Percentiles rank a stretch among this genome's conserved stretches.
These are phyloP conservation scores for Gnomoniopsis sp. DNA, from an alignment of 2,329 filamentous ascomycete species.

Conservation along the genomic window DNA sequence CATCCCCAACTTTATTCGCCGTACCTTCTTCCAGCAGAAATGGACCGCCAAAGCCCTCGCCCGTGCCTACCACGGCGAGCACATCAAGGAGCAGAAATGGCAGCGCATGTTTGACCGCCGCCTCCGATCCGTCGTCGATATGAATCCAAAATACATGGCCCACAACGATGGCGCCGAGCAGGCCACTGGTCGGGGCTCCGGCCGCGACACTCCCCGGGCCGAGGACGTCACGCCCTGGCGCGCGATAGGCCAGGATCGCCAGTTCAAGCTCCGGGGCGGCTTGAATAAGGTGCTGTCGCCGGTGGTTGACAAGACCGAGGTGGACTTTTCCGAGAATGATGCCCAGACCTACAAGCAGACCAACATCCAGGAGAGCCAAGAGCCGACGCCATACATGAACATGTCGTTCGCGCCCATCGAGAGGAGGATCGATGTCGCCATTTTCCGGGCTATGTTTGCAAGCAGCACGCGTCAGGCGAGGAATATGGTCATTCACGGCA, in stretches of 20 bases:
- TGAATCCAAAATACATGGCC: slow-evolving; percentile 79
- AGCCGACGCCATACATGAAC: slow-evolving; percentile 83
- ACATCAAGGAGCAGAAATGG: slow-evolving; percentile 92
- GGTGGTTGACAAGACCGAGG: slow-evolving; percentile 1
- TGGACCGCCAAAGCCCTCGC: slow-evolving; percentile 84
- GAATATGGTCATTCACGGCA: slow-evolving; percentile 90
- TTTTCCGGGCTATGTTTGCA: slow-evolving; percentile 91
- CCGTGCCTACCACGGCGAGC: slow-evolving; percentile 90
- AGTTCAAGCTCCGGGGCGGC: slow-evolving; percentile 15
- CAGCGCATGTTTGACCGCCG: slow-evolving; percentile 84
- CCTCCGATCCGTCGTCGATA: slow-evolving; percentile 78
- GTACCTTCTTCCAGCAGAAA: slow-evolving; percentile 98
- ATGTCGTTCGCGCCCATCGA: slow-evolving; percentile 94
- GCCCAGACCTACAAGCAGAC: slow-evolving; percentile 14
- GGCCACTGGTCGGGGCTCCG: slow-evolving; percentile 80
- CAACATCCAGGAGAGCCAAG: slow-evolving; percentile 27
- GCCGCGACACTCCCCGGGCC: slow-evolving; percentile 40
- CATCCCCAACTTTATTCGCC: slow-evolving; percentile 24
- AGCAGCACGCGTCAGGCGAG: slow-evolving; percentile 90
- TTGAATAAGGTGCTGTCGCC: neutral
- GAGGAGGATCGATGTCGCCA: slow-evolving; percentile 85
- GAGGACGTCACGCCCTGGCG: slow-evolving; percentile 16
- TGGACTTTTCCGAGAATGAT: neutral
- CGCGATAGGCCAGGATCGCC: slow-evolving; percentile 22
- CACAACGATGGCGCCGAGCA: slow-evolving; percentile 76